Evolutionary conservation across 768 basidiomycete species (phyloP).

Genomic region (Phlegmacium glaucopus): DNA sequence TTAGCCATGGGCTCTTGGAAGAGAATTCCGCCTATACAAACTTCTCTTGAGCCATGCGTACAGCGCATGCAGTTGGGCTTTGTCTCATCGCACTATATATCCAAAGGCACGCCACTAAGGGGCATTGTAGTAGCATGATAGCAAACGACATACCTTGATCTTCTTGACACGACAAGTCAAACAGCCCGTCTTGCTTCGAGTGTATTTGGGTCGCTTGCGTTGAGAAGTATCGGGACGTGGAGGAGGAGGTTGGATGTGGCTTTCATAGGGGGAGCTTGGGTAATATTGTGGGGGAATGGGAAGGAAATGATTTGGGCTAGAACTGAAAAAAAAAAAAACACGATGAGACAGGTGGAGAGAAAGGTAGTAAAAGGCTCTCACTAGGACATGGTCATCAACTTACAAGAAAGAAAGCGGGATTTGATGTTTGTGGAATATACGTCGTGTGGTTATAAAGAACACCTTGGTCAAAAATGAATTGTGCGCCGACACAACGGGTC

Average conservation of each 20-base stretch:
- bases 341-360: conserved; percentile 12
- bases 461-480: conserved; percentile 37
- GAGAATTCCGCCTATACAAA: conserved; percentile 32
- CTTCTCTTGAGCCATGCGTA: conserved; percentile 80
- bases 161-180: conserved; percentile 92
- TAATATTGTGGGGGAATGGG: conserved; percentile 39
- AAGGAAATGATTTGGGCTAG: conserved; percentile 40
- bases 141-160: conserved; percentile 67
- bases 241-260: conserved; percentile 47
- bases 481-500: conserved; percentile 38
- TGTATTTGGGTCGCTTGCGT: conserved; percentile 89
- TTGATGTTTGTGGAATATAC: conserved; percentile 35
- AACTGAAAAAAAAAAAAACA: conserved; percentile 25
- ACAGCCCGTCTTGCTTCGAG: conserved; percentile 92
- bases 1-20: conserved; percentile 2
- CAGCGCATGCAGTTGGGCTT: conserved; percentile 88
- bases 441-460: conserved; percentile 50
- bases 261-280: conserved; percentile 29
- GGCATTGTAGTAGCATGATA: background rate
- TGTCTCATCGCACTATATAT: conserved; percentile 77
- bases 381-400: conserved; percentile 54
- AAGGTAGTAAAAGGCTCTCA: conserved; percentile 29
- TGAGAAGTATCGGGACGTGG: conserved; percentile 47
- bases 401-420: conserved; percentile 33
- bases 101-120: background rate